Conservation (phyloP, 108 stramenopile species). For the Nitzschia inconspicua region DNA sequence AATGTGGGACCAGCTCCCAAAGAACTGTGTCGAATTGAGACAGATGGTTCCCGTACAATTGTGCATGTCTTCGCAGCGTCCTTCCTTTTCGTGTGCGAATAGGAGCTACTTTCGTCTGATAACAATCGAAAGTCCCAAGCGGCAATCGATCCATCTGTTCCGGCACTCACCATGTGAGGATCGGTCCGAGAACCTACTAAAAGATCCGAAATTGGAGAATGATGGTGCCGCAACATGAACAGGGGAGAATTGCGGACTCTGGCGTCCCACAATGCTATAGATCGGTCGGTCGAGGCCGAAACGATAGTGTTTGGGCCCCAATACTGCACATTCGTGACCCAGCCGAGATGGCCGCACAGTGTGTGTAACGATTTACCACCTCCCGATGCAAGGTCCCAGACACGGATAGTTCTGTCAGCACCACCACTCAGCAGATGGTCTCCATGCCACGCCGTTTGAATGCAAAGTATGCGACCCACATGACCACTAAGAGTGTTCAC, state of each 20-base stretch:
- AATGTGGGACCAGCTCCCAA: slow-evolving; percentile 25
- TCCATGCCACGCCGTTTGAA: slow-evolving; percentile 87
- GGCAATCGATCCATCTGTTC: slow-evolving; percentile 70
- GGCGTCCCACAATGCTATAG: slow-evolving; percentile 81
- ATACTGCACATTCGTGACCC: slow-evolving; percentile 76
- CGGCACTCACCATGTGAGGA: slow-evolving; percentile 77
- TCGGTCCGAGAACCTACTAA: slow-evolving; percentile 77
- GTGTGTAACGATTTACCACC: slow-evolving; percentile 56
- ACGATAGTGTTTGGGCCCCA: slow-evolving; percentile 86
- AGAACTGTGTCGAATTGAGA: slow-evolving; percentile 42
- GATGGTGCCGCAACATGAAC: slow-evolving; percentile 72
- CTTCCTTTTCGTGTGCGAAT: slow-evolving; percentile 4
- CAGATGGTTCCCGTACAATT: slow-evolving; percentile 50
- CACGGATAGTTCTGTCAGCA: slow-evolving; percentile 69
- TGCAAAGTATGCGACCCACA: slow-evolving; percentile 65
- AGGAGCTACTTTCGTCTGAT: slow-evolving; percentile 26
- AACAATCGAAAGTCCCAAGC: slow-evolving; percentile 85
- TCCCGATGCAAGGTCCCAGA: slow-evolving; percentile 72
- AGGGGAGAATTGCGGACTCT: slow-evolving; percentile 65
- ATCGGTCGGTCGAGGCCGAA: slow-evolving; percentile 81
- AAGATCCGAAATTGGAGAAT: slow-evolving; percentile 71
- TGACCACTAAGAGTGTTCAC: slow-evolving; percentile 73
- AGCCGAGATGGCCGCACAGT: slow-evolving; percentile 73
- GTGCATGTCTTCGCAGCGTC: slow-evolving; percentile 17
- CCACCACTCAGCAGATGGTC: slow-evolving; percentile 81